phyloP scores from a whole-genome alignment of 2,329 filamentous ascomycete species.

The Calonectria pteridis region DNA sequence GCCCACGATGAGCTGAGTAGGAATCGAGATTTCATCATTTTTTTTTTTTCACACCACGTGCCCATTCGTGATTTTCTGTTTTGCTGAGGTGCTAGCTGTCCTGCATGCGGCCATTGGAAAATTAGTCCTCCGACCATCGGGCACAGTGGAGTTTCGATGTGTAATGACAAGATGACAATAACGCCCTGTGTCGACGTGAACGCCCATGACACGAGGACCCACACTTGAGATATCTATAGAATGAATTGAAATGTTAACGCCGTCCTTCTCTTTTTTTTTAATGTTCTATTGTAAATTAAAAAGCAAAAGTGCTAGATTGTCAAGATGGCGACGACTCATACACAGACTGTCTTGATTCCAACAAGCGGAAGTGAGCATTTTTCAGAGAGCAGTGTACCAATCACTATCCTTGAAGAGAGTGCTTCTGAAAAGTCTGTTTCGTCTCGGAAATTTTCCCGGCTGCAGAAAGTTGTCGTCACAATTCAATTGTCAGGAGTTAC shows the following conservation, averaged over 20 bases:
- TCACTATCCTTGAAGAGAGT: conserved; percentile 12
- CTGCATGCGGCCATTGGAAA: not conserved
- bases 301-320: not conserved
- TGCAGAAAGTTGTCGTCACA: conserved; percentile 37
- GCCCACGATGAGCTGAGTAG: no score
- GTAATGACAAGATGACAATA: conserved; percentile 9
- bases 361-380: conserved; percentile 8
- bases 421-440: not conserved
- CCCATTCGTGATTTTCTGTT: not conserved
- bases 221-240: not conserved
- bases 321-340: conserved; percentile 14
- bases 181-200: conserved; percentile 6
- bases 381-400: conserved; percentile 5
- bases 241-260: not conserved
- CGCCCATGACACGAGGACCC: conserved; percentile 7
- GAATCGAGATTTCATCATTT: not conserved
- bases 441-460: conserved; percentile 17
- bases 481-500: conserved; percentile 43
- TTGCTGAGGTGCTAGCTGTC: not conserved
- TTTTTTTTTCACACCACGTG: not conserved
- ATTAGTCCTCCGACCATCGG: conserved; percentile 1
- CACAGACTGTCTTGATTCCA: conserved; percentile 13
- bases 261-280: not conserved
- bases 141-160: conserved; percentile 2
- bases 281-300: not conserved